A percentile compares a stretch with the other conserved stretches of the same genome.
Conservation (phyloP, 1,284 basidiomycete genomes). For the Thecaphora thlaspeos region DNA sequence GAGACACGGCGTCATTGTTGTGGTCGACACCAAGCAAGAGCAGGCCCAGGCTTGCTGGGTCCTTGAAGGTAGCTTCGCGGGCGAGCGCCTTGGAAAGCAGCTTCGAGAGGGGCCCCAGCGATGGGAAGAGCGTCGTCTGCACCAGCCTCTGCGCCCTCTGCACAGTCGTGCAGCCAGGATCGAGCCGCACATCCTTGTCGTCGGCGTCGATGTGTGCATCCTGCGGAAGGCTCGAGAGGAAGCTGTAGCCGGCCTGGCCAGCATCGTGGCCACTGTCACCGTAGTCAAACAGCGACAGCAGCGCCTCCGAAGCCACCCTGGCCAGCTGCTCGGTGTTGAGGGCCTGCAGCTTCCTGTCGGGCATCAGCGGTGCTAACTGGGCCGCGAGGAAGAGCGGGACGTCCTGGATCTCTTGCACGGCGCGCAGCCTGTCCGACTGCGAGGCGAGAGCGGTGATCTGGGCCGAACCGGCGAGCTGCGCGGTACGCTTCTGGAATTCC, state of each 20-base stretch:
- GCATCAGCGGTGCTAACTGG: conserved; percentile 31
- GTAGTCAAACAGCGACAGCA: conserved; percentile 32
- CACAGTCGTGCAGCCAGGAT: conserved; percentile 7
- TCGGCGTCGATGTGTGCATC: conserved; percentile 6
- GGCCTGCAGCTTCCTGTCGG: conserved; percentile 31
- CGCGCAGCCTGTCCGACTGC: conserved; percentile 6
- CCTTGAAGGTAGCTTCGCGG: conserved; percentile 16
- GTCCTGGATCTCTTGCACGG: conserved; percentile 19
- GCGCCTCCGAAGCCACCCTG: conserved; percentile 26
- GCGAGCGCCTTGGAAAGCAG: conserved; percentile 40
- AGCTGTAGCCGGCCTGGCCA: conserved; percentile 9
- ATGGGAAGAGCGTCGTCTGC: conserved; percentile 32
- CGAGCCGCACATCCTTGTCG: conserved; percentile 1
- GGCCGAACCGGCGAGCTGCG: conserved; percentile 15
- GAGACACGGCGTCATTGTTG: neutral
- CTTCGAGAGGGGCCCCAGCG: conserved; percentile 48
- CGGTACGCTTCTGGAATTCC: conserved; percentile 37
- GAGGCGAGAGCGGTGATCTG: conserved; percentile 24
- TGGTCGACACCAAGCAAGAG: conserved; percentile 17
- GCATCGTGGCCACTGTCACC: too few species aligned
- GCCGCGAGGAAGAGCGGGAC: conserved; percentile 40
- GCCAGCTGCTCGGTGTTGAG: conserved; percentile 28
- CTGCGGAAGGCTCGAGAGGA: conserved; percentile 18
- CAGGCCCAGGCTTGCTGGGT: conserved; percentile 26
- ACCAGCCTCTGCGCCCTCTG: conserved; percentile 5